phyloP scores from a whole-genome alignment of 768 basidiomycete species.

The Tephrocybe sp. region DNA sequence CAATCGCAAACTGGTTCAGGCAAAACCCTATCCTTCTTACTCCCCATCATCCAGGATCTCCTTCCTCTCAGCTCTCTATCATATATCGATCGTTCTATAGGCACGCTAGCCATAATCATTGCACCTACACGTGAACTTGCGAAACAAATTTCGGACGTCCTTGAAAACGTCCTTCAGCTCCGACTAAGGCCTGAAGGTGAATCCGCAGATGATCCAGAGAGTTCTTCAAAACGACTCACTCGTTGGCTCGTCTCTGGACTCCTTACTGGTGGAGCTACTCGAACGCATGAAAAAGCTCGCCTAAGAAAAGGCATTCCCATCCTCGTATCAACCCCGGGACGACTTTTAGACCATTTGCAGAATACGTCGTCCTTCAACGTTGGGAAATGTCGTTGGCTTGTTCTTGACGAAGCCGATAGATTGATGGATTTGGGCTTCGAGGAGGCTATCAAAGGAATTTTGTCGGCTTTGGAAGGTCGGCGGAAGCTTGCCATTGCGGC shows the following conservation, averaged over 20 bases:
- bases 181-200: constrained; percentile 63
- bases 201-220: constrained; percentile 42
- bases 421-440: constrained; percentile 99
- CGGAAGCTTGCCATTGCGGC: constrained; percentile 70
- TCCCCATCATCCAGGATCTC: constrained; percentile 94
- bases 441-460: constrained; percentile 88
- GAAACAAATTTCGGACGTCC: constrained; percentile 95
- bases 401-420: constrained; percentile 95
- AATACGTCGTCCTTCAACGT: constrained; percentile 92
- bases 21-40: constrained; percentile 90
- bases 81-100: constrained; percentile 92
- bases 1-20: constrained; percentile 98
- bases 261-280: constrained; percentile 90
- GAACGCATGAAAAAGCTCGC: constrained; percentile 93
- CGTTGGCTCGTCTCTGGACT: constrained; percentile 94
- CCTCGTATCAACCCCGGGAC: constrained; percentile 92
- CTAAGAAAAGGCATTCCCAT: constrained; percentile 94
- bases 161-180: constrained; percentile 76
- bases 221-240: constrained; percentile 50
- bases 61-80: constrained; percentile 86
- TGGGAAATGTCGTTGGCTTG: constrained; percentile 92
- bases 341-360: constrained; percentile 93
- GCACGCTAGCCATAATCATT: constrained; percentile 91
- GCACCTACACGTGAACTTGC: constrained; percentile 96
- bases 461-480: constrained; percentile 83